Evolutionary conservation across 805 yeast genomes (phyloP).

Genomic region (Huiozyma sinensis): DNA sequence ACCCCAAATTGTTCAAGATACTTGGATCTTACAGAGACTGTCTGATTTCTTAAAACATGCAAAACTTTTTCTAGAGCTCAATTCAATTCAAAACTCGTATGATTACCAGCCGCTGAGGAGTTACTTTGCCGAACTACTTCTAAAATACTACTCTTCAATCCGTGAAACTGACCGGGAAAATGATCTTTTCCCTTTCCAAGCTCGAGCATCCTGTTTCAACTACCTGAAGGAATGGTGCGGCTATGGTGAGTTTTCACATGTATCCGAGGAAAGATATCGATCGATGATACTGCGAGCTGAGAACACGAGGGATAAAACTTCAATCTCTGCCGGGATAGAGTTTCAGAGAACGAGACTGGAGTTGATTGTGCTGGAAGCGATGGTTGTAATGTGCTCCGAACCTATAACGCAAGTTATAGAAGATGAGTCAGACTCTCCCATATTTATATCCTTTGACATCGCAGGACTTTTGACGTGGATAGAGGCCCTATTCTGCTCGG

Average conservation of each 20-base stretch:
- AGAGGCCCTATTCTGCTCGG: constrained; percentile 53
- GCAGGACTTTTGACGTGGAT: constrained; percentile 68
- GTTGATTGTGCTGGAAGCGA: constrained; percentile 62
- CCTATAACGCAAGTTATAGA: constrained; percentile 41
- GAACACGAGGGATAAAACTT: constrained; percentile 34
- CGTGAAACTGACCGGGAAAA: constrained; percentile 31
- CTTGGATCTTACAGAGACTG: constrained; percentile 54
- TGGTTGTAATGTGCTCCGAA: constrained; percentile 78
- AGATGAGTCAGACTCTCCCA: constrained; percentile 19
- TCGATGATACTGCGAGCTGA: constrained; percentile 39
- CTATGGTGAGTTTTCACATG: constrained; percentile 52
- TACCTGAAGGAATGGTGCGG: constrained; percentile 93
- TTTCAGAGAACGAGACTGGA: constrained; percentile 65
- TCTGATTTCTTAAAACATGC: constrained; percentile 52
- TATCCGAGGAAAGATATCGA: constrained; percentile 58
- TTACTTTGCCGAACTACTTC: constrained; percentile 74
- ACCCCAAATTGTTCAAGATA: constrained; percentile 46
- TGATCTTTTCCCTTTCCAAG: constrained; percentile 75
- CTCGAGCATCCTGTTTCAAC: constrained; percentile 70
- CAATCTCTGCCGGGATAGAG: constrained; percentile 63
- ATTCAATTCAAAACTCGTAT: constrained; percentile 50
- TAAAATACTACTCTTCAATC: constrained; percentile 56
- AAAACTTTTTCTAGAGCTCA: constrained; percentile 45
- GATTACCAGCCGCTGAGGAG: constrained; percentile 70
- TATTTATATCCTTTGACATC: constrained; percentile 60